Evolutionary conservation across 2,329 filamentous ascomycete genomes (phyloP), one percentile per base, ranked within the genome.

Genomic region (Phialophora chinensis): DNA sequence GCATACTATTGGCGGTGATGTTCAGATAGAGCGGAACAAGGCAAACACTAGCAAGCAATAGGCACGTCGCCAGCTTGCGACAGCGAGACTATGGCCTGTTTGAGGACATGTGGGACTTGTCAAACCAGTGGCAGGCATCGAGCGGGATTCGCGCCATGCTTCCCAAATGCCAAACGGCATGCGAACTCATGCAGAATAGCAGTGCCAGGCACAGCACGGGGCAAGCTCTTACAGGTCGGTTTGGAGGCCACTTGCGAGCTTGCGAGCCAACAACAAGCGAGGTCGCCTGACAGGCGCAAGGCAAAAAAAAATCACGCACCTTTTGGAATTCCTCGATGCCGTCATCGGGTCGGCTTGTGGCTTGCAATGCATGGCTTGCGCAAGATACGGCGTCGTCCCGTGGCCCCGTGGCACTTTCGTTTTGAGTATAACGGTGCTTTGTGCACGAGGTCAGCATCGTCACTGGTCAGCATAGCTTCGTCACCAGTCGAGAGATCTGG

Each of bases 271-370:
- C 49, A 49, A 38, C 59, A 61, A 47, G 59, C 47, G 59, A 53
- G 57, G 58, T 61, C 63, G 63, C 53, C 58, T 60, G 66, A 58
- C 57, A 23, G 54, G 47, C 42, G 38, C 35, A 38, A 59, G 62
- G 50, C 23, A 31, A 59, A 62, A 4, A 52, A 62, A 68, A 66
- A 65, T 66, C 66, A 68, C 66, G 66, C 66, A 68, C 54, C 55
- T 47, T 47, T 65, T 38, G 11, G 29, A n/a, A 65, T 33, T 31
- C 55, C 63, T 38, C 59, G 56, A 68, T 68, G 55, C 66, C 66
- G 66, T 68, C 66, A 68, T 68, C 54, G 62, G 17, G 17, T 27
- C 42, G 25, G 17, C 35, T 35, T 54, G n/a, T 56, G 50, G 58
- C 23, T 54, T 55, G 27, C 27, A 31, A 17, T 31, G 54, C 47